Evolutionary conservation across 345 rosid genomes (phyloP), one percentile per base, ranked within the genome.

Genomic region (Chamaenerion angustifolium): DNA sequence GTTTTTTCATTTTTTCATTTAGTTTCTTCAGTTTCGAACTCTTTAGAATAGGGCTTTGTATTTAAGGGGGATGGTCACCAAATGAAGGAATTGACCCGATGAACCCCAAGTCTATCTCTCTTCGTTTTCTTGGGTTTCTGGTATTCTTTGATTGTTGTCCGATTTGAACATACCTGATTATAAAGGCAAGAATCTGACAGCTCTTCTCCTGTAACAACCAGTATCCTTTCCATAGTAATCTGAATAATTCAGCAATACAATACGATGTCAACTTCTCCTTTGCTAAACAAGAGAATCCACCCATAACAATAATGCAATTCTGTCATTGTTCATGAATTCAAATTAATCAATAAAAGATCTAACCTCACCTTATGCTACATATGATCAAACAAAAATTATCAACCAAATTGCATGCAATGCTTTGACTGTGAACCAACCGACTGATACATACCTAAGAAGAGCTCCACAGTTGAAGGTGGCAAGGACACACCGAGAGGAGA

Each of bases 141-240:
- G n/a, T n/a, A n/a, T n/a, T n/a, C n/a, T n/a, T n/a, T n/a, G n/a
- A n/a, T n/a, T n/a, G n/a, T n/a, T n/a, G n/a, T n/a, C n/a, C n/a
- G n/a, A n/a, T n/a, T n/a, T n/a, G n/a, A n/a, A 45, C 10, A 1
- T 81, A 90, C 98, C 95, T 86, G 65, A 92, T 74, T 0, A 84
- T 78, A 71, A 72, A 60, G 40, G 89, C 72, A 69, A 92, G 89
- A 59, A 87, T 92, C 81, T 78, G 82, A 72, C 95, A 92, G 70
- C 98, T 83, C 71, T 80, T 84, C 76, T 92, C 98, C 64, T 92
- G 93, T 52, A 87, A 62, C 69, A 80, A 87, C 95, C 95, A 92
- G 61, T 87, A 87, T 51, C 93, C 96, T 69, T 82, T 92, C 82
- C 80, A 82, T 15, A 87, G 87, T 79, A 92, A 74, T 68, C 98